Base-by-base conservation (phyloP, 768 basidiomycete species). In the Termitomyces sp. region DNA sequence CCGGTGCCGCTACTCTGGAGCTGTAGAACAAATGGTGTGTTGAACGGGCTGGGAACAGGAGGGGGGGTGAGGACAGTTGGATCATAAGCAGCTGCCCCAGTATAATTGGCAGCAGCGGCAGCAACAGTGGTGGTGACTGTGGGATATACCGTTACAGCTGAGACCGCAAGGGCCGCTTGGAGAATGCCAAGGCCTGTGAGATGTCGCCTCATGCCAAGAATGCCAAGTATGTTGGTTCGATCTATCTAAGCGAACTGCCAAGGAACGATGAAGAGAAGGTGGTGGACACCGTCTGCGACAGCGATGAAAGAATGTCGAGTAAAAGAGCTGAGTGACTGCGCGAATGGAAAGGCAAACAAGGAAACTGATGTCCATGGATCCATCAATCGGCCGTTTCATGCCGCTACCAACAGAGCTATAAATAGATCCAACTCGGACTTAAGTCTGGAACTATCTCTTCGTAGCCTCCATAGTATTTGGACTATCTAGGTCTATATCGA, bases 71-170 rank as follows among this genome's bases (percentile, higher is more conserved):
- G 73, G 9, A 73, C 63, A 0, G 75, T 76, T 3, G 78, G 74
- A 62, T 86, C 77, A 62, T 84, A 86, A 0, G 80, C 81, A 6
- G 82, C 63, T 15, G 76, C 66, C 1, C 77, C 77, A 0, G 80
- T 83, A 58, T 78, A 82, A 9, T 63, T 68, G 4, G 77, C 71
- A 26, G 73, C 75, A n/a, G 71, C 66, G 3, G 61, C 66, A 6
- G 69, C 63, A n/a, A 38, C 1, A 21, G 63, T 61, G 15, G 65
- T 57, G 3, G 57, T 47, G 3, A 67, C 72, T 41, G 64, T 63
- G 7, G 58, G 65, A 57, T 75, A 76, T 1, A 77, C 65, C 3
- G 76, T 77, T 9, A 77, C 51, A 40, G 54, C 66, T 10, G 67
- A 67, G 12, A 57, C 57, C 1, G n/a, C 37, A 14, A 50, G 58